Conservation (phyloP, 148 eudicot genomes). For the Rhododendron vialii region DNA sequence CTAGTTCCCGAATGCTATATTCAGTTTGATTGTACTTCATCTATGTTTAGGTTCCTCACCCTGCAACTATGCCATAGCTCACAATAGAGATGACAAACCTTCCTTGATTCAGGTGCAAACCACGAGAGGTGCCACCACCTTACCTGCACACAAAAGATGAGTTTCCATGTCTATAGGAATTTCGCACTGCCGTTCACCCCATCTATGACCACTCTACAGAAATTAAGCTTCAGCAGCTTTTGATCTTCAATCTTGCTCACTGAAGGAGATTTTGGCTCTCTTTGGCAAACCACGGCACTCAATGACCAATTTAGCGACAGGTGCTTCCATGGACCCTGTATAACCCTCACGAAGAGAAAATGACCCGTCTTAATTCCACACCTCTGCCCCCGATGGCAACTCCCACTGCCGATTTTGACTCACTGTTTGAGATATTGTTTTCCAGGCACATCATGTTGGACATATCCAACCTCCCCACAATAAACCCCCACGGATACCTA, state of each 20-base stretch:
- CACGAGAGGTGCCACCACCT: neutral
- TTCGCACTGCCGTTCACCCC: neutral
- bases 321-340: neutral
- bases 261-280: neutral
- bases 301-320: neutral
- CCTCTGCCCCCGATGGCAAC: neutral
- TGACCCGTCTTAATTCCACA: neutral
- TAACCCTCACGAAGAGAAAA: neutral
- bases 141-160: neutral
- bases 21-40: neutral
- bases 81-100: neutral
- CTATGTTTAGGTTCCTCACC: neutral
- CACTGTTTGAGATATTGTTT: neutral
- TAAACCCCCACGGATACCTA: neutral
- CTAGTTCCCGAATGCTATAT: neutral
- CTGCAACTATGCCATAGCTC: neutral
- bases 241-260: neutral
- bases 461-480: neutral
- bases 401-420: neutral
- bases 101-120: neutral
- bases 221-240: neutral
- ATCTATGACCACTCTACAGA: neutral
- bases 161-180: neutral
- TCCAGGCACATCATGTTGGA: neutral
- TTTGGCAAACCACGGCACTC: neutral